phyloP scores from a whole-genome alignment of 2,329 filamentous ascomycete genomes.

The Epichloe brachyelytri region DNA sequence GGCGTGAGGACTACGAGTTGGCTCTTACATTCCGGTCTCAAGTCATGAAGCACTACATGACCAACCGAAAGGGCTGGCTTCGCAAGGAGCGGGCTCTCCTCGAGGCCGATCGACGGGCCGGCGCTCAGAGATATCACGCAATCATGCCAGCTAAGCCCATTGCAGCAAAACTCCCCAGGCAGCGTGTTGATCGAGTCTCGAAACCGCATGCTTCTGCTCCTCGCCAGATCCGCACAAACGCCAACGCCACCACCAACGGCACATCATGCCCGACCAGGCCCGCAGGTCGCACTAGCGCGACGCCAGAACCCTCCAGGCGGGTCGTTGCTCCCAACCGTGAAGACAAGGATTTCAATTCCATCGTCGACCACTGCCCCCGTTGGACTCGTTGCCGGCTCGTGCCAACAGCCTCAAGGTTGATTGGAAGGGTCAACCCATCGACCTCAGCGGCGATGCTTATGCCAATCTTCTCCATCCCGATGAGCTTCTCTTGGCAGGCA shows the following conservation, averaged over 20 bases:
- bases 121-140: conserved; percentile 23
- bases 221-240: conserved; percentile 23
- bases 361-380: conserved; percentile 64
- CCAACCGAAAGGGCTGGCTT: conserved; percentile 35
- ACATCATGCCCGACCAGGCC: conserved; percentile 13
- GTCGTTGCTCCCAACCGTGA: conserved; percentile 56
- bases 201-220: conserved; percentile 22
- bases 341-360: conserved; percentile 64
- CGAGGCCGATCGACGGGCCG: conserved; percentile 32
- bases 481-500: conserved; percentile 64
- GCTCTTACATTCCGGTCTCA: conserved; percentile 39
- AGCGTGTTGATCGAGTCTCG: conserved; percentile 21
- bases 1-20: conserved; percentile 39
- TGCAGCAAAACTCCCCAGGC: conserved; percentile 16
- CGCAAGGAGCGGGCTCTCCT: conserved; percentile 37
- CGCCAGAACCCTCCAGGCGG: conserved; percentile 38
- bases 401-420: conserved; percentile 67
- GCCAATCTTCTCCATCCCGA: conserved; percentile 60
- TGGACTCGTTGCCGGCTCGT: conserved; percentile 50
- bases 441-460: conserved; percentile 61
- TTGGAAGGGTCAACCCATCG: conserved; percentile 71
- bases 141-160: conserved; percentile 31
- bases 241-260: conserved; percentile 12
- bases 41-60: conserved; percentile 32
- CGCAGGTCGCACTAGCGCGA: conserved; percentile 27